Conservation (phyloP, 1,139 yeast species). For the Taphrina deformans region DNA sequence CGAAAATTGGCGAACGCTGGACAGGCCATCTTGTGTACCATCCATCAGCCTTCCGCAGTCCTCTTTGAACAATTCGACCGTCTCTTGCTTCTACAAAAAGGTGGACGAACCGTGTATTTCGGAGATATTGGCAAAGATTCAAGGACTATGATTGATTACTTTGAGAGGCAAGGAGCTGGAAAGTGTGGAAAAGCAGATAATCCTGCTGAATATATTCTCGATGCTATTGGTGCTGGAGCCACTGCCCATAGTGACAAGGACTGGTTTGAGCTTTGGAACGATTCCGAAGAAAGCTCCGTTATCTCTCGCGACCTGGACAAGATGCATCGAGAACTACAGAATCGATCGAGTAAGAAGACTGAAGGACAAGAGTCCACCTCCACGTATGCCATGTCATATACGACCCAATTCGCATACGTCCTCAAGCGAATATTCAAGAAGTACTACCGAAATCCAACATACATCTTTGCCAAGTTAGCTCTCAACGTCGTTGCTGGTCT, state of each 20-base stretch:
- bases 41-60: conserved; percentile 79
- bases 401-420: conserved; percentile 37
- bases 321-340: conserved; percentile 23
- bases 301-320: conserved; percentile 43
- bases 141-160: conserved; percentile 60
- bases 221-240: conserved; percentile 77
- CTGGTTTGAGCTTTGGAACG: conserved; percentile 65
- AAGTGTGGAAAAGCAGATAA: conserved; percentile 65
- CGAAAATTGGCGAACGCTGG: conserved; percentile 73
- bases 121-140: conserved; percentile 75
- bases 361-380: conserved; percentile 4
- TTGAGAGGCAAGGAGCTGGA: conserved; percentile 68
- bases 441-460: conserved; percentile 53
- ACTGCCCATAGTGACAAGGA: conserved; percentile 66
- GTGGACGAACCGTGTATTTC: conserved; percentile 78
- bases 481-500: conserved; percentile 55
- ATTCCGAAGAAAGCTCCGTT: conserved; percentile 55
- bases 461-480: conserved; percentile 50
- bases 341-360: background rate
- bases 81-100: conserved; percentile 65
- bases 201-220: conserved; percentile 82
- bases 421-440: conserved; percentile 43
- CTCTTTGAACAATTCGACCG: conserved; percentile 75
- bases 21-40: conserved; percentile 79
- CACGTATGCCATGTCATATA: conserved; percentile 40